phyloP scores from a whole-genome alignment of 768 basidiomycete genomes.

The Termitomyces sp. region DNA sequence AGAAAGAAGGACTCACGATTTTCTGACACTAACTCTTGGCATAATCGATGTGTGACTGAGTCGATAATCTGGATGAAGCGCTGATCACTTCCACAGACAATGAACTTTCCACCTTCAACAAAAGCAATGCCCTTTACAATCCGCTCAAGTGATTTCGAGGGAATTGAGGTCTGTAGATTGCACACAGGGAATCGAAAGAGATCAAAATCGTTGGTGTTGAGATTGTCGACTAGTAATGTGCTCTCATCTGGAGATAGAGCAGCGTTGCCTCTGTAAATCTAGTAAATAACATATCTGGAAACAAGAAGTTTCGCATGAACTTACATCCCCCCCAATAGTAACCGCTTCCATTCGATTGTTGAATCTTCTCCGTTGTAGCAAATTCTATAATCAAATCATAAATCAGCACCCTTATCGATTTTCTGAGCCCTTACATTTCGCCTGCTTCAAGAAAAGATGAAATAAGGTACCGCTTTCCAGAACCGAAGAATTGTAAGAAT shows the following conservation, averaged over 20 bases:
- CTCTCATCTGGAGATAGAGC: constrained; percentile 8
- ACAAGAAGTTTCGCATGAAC: neutral
- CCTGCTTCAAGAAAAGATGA: neutral
- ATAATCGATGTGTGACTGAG: neutral
- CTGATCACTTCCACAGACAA: neutral
- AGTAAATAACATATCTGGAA: too few species aligned
- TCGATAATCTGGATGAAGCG: constrained; percentile 4
- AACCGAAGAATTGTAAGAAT: neutral
- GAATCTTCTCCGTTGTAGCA: neutral
- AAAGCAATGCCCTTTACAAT: constrained; percentile 7
- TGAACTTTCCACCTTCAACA: constrained; percentile 6
- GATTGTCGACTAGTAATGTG: constrained; percentile 8
- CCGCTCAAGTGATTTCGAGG: neutral
- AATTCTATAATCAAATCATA: neutral
- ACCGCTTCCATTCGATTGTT: neutral
- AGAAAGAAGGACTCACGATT: neutral
- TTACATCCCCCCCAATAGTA: neutral
- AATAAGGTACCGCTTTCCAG: neutral
- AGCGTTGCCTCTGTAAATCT: constrained; percentile 2
- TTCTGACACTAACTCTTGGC: neutral
- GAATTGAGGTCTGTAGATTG: neutral
- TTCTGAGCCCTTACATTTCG: neutral
- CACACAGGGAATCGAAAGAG: constrained; percentile 1
- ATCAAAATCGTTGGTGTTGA: constrained; percentile 4
- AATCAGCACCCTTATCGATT: too few species aligned